Conservation (phyloP, 164 flowering plant species). For the Piper betle region DNA sequence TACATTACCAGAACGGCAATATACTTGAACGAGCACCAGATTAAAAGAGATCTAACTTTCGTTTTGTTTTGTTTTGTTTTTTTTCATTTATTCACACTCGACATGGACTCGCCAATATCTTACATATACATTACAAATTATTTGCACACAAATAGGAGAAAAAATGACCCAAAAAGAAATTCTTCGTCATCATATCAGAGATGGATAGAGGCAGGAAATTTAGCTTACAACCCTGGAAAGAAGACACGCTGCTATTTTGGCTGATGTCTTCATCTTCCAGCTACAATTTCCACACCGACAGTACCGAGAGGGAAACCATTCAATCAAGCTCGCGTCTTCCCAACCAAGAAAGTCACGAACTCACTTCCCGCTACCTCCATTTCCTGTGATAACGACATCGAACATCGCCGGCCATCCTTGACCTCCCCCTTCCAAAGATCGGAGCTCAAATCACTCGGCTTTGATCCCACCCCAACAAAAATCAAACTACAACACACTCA, state of each 20-base stretch:
- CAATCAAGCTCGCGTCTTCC: too few species aligned
- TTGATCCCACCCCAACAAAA: background rate
- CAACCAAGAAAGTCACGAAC: too few species aligned
- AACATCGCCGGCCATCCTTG: background rate
- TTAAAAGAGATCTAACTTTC: background rate
- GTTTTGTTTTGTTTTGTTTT: background rate
- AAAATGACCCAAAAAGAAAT: conserved; percentile 9
- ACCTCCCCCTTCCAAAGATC: background rate
- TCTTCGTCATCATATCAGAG: background rate
- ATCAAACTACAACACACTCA: background rate
- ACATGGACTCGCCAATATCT: conserved; percentile 12
- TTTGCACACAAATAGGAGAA: conserved; percentile 8
- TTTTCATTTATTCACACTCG: conserved; percentile 14
- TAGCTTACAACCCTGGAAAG: conserved; percentile 6
- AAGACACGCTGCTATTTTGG: conserved; percentile 3
- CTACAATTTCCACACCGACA: background rate
- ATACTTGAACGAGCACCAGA: background rate
- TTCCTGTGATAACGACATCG: too few species aligned
- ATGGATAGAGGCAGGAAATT: conserved; percentile 1
- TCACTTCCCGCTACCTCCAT: too few species aligned
- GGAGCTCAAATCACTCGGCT: background rate
- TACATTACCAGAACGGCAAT: background rate
- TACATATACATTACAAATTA: conserved; percentile 13
- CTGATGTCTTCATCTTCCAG: background rate
- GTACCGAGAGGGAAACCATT: too few species aligned